Conservation (phyloP, 2,329 filamentous ascomycete species). For the Basipetospora chlamydospora region DNA sequence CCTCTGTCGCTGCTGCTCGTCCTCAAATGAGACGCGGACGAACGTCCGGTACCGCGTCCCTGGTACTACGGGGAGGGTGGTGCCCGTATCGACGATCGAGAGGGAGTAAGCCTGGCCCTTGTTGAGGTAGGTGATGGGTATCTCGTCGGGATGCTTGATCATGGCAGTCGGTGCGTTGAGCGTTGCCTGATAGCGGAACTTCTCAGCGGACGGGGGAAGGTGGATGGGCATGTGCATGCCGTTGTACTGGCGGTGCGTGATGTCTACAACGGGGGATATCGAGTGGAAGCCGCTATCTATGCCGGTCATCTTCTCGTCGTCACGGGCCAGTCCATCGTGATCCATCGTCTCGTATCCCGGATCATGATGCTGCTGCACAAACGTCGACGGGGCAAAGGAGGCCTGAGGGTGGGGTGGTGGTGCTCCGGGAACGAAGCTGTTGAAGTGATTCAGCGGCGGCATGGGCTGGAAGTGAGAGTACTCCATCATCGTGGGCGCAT, state of each 20-base stretch:
- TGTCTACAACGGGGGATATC: conserved; percentile 44
- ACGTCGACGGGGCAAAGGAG: conserved; percentile 63
- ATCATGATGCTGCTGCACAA: conserved; percentile 60
- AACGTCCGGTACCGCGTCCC: conserved; percentile 73
- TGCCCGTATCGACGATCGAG: conserved; percentile 63
- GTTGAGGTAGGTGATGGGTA: conserved; percentile 95
- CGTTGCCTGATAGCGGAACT: conserved; percentile 80
- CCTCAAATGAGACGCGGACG: conserved; percentile 91
- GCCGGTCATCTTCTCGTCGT: conserved; percentile 37
- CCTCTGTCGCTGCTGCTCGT: conserved; percentile 78
- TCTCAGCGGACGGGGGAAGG: conserved; percentile 43
- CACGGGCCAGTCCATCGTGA: conserved; percentile 55
- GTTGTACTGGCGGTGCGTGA: conserved; percentile 32
- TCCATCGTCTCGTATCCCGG: conserved; percentile 69
- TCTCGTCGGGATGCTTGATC: conserved; percentile 79
- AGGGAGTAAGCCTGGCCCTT: conserved; percentile 92
- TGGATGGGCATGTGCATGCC: conserved; percentile 29
- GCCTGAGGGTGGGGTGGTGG: conserved; percentile 34
- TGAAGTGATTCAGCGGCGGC: conserved; percentile 48
- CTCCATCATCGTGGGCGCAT: conserved; percentile 43
- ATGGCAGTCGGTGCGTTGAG: conserved; percentile 92
- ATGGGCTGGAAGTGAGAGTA: conserved; percentile 53
- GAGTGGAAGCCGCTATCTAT: conserved; percentile 48
- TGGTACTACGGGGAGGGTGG: conserved; percentile 40
- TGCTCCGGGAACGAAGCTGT: conserved; percentile 50